A percentile compares a stretch with the other conserved stretches of the same genome.
phyloP scores from a whole-genome alignment of 148 eudicot species.

The Diospyros kaki region DNA sequence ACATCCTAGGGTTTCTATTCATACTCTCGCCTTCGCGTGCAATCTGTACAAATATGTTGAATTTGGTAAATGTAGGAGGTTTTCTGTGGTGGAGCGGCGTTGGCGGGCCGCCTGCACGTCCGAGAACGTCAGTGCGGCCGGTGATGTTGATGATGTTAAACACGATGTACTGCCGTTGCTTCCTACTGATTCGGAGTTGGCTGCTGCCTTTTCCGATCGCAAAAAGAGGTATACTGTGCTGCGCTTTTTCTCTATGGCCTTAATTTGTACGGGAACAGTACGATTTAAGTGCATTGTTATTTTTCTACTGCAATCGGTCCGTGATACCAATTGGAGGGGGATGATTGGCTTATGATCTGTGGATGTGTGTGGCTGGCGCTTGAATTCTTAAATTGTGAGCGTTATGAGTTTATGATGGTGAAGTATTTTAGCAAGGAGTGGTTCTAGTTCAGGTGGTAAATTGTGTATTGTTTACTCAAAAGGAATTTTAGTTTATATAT shows the following conservation, averaged over 20 bases:
- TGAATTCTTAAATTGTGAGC: neutral
- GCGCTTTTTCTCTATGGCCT: neutral
- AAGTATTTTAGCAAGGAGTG: neutral
- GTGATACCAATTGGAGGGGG: too few species aligned
- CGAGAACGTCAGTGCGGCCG: conserved; percentile 13
- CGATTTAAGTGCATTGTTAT: too few species aligned
- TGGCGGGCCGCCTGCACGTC: conserved; percentile 71
- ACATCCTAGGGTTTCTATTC: conserved; percentile 15
- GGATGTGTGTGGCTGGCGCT: neutral
- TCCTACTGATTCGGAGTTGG: conserved; percentile 54
- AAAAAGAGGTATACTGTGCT: neutral
- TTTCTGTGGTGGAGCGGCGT: conserved; percentile 81
- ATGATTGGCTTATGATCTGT: too few species aligned
- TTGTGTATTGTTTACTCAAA: neutral
- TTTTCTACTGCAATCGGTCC: too few species aligned
- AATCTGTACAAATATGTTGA: neutral
- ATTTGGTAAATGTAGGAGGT: conserved; percentile 47
- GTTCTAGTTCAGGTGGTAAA: neutral
- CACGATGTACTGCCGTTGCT: conserved; percentile 9
- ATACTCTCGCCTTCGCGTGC: neutral
- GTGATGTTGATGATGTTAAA: conserved; percentile 12
- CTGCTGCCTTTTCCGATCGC: conserved; percentile 47
- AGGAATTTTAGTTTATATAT: neutral
- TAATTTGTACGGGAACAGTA: neutral
- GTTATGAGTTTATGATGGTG: neutral